Conservation (phyloP, 768 basidiomycete genomes). For the Podaxis sp. region DNA sequence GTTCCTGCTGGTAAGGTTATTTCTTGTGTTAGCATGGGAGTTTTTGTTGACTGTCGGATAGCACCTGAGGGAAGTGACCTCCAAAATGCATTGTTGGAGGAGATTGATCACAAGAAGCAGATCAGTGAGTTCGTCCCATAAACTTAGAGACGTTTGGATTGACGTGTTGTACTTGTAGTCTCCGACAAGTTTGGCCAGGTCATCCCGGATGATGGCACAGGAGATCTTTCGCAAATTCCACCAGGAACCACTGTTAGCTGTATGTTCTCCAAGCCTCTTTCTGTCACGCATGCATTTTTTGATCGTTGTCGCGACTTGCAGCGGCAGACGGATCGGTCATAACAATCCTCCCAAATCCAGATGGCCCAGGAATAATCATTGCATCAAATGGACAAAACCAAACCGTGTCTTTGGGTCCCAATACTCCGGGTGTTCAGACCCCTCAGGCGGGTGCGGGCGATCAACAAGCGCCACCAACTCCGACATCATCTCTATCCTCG, state of each 20-base stretch:
- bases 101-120: constrained; percentile 4
- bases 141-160: background rate
- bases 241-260: constrained; percentile 3
- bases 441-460: background rate
- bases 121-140: background rate
- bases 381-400: background rate
- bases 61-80: constrained; percentile 8
- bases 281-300: background rate
- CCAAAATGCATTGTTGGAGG: background rate
- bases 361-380: background rate
- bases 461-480: background rate
- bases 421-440: background rate
- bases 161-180: background rate
- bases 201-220: background rate
- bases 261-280: background rate
- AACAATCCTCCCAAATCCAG: background rate
- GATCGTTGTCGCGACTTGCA: background rate
- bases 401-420: background rate
- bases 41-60: background rate
- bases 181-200: background rate
- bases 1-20: background rate
- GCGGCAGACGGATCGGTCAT: background rate
- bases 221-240: background rate
- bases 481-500: background rate
- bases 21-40: background rate